Base-by-base conservation (phyloP, 139 green algal genomes). In the Diplosphaera chodatii region DNA sequence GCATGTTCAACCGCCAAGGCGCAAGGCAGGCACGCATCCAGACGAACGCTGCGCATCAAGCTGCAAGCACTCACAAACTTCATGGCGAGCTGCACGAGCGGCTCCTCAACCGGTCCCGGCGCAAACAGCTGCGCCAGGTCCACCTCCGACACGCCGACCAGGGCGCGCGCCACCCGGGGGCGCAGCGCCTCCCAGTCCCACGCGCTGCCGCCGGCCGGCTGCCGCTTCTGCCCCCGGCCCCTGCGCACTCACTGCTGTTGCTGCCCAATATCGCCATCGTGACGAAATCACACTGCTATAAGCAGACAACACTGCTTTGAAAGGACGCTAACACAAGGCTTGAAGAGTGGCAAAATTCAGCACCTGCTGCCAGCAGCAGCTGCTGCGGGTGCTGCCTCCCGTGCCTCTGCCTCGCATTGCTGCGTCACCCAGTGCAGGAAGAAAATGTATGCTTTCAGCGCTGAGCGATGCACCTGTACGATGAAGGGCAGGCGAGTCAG, bases 361-460 rank as follows among this genome's bases (percentile, higher is more conserved):
- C 37, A 59, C 48, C 48, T 59, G 48, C 48, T 59, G 32, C 59
- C 27, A 1, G 69, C 30, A 6, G 72, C 62, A 4, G 59, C 5
- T 0, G 29, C 71, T 1, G 71, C 33, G 3, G 69, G 69, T 18
- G 59, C 62, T 15, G 66, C 62, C 4, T 64, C 68, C 1, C 32
- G 55, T 0, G 66, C 66, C 29, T 91, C 81, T 21, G 79, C 34
- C 64, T 6, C 78, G 25, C 80, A 78, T 27, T 78, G 66, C 4
- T 67, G 32, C 23, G 33, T 56, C 37, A 91, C 71, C 73, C 80
- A 86, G 40, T 84, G 59, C 59, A 94, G 74, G 70, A 95, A 85
- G 70, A 85, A 92, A 4, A 79, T 32, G 70, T 94, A 93, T 37
- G 79, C 82, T 40, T 91, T 90, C 64, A 92, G 80, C 25, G 86